Conservation (phyloP, 2,329 filamentous ascomycete species). For the Monilinia polystroma region DNA sequence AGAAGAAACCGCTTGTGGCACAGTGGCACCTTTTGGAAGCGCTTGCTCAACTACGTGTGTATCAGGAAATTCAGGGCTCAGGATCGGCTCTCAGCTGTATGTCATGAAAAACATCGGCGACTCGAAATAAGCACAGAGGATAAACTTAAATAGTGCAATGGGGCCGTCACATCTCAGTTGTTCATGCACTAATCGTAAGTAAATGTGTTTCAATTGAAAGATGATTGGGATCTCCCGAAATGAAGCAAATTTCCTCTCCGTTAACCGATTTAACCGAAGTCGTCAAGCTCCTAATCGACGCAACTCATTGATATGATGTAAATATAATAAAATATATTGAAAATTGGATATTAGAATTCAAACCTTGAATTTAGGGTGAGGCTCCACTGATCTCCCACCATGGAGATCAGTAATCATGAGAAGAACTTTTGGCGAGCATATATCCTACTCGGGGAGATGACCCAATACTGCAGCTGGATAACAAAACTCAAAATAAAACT, state of each 20-base stretch:
- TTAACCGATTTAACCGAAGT: neutral
- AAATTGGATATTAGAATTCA: neutral
- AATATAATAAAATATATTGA: too few species aligned
- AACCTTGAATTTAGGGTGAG: neutral
- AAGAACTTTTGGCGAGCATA: neutral
- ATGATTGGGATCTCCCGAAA: neutral
- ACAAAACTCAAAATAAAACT: constrained; percentile 11
- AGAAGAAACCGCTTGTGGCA: neutral
- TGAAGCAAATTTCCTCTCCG: neutral
- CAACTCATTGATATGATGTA: neutral
- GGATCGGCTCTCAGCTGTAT: neutral
- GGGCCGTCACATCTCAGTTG: neutral
- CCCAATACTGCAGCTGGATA: neutral
- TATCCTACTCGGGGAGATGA: neutral
- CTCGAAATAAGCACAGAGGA: neutral
- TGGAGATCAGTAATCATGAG: constrained; percentile 15
- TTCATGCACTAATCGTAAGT: neutral
- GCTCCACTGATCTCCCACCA: constrained; percentile 16
- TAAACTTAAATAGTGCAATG: neutral
- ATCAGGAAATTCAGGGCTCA: neutral
- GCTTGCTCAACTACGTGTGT: constrained; percentile 9
- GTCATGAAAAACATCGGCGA: neutral
- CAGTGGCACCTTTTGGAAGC: neutral
- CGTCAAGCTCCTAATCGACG: neutral
- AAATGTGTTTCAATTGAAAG: constrained; percentile 5